phyloP scores from a whole-genome alignment of 129 eudicot genomes.

The Flaveria sonorensis region DNA sequence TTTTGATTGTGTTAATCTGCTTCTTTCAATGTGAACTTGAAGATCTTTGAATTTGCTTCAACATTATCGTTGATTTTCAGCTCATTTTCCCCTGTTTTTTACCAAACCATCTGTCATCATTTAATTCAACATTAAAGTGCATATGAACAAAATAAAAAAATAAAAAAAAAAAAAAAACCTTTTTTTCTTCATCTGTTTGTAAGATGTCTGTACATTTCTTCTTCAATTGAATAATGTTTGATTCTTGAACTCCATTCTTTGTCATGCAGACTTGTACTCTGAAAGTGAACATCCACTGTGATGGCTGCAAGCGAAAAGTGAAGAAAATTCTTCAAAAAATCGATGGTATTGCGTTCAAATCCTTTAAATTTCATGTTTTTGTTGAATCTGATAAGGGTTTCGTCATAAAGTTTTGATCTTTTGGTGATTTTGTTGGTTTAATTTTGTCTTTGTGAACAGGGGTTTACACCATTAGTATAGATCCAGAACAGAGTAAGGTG shows the following conservation, averaged over 20 bases:
- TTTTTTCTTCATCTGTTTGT: no score
- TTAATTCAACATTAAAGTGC: constrained; percentile 27
- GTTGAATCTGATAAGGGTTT: constrained; percentile 17
- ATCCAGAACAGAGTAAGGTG: constrained; percentile 82
- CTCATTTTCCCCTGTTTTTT: neutral
- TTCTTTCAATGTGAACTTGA: constrained; percentile 32
- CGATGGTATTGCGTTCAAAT: constrained; percentile 53
- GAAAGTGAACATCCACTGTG: constrained; percentile 97
- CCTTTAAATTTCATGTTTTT: constrained; percentile 18
- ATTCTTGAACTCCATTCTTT: constrained; percentile 21
- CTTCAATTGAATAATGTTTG: constrained; percentile 21
- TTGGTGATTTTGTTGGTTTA: constrained; percentile 9
- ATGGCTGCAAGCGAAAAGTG: constrained; percentile 94
- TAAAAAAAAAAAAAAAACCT: no score
- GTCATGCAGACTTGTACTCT: constrained; percentile 88
- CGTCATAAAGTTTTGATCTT: neutral
- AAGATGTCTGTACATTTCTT: neutral
- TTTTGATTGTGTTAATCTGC: neutral
- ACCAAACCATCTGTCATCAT: constrained; percentile 9
- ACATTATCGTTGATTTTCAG: no score
- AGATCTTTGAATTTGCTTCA: constrained; percentile 13
- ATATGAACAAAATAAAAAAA: neutral
- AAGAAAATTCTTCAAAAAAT: constrained; percentile 96
- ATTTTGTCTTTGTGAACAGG: constrained; percentile 37
- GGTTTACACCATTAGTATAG: constrained; percentile 64